These are phyloP conservation scores for Metschnikowia cerradonensis DNA, from an alignment of 805 yeast species.

Conservation along the genomic window DNA sequence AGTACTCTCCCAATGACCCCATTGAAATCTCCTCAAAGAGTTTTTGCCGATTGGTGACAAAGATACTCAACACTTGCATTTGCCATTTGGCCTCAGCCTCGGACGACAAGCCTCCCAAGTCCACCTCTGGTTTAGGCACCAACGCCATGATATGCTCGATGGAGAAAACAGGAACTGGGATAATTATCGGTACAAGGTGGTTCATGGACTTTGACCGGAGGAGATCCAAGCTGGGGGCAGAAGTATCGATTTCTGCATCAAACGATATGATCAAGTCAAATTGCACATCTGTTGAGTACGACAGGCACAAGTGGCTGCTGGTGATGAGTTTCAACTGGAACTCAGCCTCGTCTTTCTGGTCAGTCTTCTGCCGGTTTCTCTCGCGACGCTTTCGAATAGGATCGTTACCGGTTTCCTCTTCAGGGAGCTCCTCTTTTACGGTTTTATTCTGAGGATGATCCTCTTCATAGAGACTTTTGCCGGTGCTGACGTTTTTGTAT, in stretches of 20 bases:
- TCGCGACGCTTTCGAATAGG: constrained; percentile 7
- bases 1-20: constrained; percentile 21
- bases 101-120: constrained; percentile 15
- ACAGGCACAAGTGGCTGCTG: constrained; percentile 14
- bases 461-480: constrained; percentile 47
- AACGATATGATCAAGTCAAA: constrained; percentile 35
- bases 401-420: constrained; percentile 11
- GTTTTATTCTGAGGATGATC: background rate
- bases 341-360: constrained; percentile 6
- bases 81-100: constrained; percentile 32
- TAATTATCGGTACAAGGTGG: constrained; percentile 27
- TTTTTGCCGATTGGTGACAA: constrained; percentile 27
- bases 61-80: constrained; percentile 24
- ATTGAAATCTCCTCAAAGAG: constrained; percentile 17
- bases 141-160: constrained; percentile 27
- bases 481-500: constrained; percentile 65
- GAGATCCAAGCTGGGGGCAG: constrained; percentile 35
- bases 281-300: constrained; percentile 7
- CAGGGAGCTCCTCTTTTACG: constrained; percentile 9
- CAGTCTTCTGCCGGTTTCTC: background rate
- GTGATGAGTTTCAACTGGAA: constrained; percentile 15
- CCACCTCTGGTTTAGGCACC: constrained; percentile 21
- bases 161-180: constrained; percentile 34
- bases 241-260: constrained; percentile 29
- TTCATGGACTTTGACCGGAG: constrained; percentile 20